phyloP scores from a whole-genome alignment of 2,329 filamentous ascomycete species.

The Aspergillus neotritici region DNA sequence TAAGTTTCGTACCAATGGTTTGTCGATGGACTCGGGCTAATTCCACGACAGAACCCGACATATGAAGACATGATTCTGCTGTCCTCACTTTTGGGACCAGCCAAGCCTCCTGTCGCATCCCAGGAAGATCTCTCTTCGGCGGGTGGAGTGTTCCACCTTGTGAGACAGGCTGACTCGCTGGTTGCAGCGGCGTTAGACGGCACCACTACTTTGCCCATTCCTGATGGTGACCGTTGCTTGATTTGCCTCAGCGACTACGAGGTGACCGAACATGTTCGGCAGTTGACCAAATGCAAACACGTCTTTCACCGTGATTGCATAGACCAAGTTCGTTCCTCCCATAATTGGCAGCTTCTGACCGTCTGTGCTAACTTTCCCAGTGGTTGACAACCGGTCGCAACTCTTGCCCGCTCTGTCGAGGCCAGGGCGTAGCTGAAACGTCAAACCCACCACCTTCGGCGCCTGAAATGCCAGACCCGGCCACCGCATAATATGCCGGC shows the following conservation, averaged over 20 bases:
- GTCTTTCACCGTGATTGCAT: constrained; percentile 65
- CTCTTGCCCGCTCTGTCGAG: constrained; percentile 35
- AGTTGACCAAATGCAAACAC: constrained; percentile 59
- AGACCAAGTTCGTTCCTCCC: constrained; percentile 53
- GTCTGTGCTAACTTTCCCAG: constrained; percentile 38
- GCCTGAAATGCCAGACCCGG: constrained; percentile 12
- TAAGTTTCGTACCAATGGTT: constrained; percentile 29
- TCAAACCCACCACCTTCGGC: constrained; percentile 15
- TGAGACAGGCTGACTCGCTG: constrained; percentile 38
- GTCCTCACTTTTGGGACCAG: constrained; percentile 61
- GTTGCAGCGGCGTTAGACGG: constrained; percentile 45
- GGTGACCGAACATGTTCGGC: constrained; percentile 54
- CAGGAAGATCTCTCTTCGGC: constrained; percentile 59
- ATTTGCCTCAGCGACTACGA: constrained; percentile 65
- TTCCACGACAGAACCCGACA: constrained; percentile 48
- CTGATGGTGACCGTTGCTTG: constrained; percentile 54
- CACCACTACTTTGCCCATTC: constrained; percentile 29
- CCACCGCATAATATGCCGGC: constrained; percentile 9
- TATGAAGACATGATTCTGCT: constrained; percentile 69
- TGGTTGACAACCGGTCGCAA: constrained; percentile 57
- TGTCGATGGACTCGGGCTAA: constrained; percentile 8
- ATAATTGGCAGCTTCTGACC: constrained; percentile 4
- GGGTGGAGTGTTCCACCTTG: constrained; percentile 55
- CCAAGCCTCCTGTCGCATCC: constrained; percentile 62
- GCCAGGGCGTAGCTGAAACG: constrained; percentile 39